Evolutionary conservation across 768 basidiomycete genomes (phyloP), one percentile per base, ranked within the genome.

Genomic region (Boletus vermiculosoides): DNA sequence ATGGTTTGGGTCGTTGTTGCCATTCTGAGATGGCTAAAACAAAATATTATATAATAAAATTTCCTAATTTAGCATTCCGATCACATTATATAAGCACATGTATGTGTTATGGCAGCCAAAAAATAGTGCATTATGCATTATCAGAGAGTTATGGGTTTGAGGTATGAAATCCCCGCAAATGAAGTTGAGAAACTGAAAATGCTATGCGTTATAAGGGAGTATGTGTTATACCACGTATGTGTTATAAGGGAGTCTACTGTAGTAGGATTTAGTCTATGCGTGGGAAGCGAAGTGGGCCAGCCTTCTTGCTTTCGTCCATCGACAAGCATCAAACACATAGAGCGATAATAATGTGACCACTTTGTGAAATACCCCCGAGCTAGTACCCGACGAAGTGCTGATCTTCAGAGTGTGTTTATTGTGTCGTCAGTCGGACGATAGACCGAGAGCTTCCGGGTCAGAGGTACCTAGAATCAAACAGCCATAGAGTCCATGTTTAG

Each of bases 81-180:
- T 15, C 3, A 0, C 7, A 15, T 15, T 15, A 44, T 13, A 1
- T 7, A 16, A 36, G 39, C 5, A 16, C 10, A 39, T 13, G 33
- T 61, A 61, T 61, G 48, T 53, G 57, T 61, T 61, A 45, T 60
- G 20, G 4, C 2, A 9, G 5, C 22, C 28, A 16, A 47, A 59
- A 56, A 45, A 1, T 9, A 13, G n/a, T 56, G 56, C 36, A 42
- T 50, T 53, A 54, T 61, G 4, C 20, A 46, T 25, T 53, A 46
- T 41, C 12, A 16, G 41, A 39, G 31, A 49, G 49, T 8, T 42
- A 42, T 56, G 23, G 33, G 50, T 44, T 45, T 18, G 10, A 2
- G 10, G 1, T 18, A 5, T 15, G 23, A 56, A 45, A 23, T 44
- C 23, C 23, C 23, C 10, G 15, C 23, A 44, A 12, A 22, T 20